Evolutionary conservation across 306 rosid genomes (phyloP).

Genomic region (Cicer cuneatum): DNA sequence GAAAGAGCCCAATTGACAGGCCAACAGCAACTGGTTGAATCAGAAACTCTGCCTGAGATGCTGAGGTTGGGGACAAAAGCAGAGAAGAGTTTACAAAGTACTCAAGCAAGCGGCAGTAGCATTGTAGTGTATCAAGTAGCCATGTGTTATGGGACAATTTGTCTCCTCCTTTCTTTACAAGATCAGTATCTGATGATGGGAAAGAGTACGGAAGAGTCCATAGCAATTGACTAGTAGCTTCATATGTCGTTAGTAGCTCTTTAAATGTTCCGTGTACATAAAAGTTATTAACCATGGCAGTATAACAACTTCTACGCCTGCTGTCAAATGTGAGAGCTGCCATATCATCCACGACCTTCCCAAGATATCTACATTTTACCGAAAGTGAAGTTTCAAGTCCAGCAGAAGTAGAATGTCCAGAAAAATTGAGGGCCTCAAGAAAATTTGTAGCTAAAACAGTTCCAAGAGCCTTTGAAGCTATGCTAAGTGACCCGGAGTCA

Average conservation of each 20-base stretch:
- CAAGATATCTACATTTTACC: slow-evolving; percentile 94
- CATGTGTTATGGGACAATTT: slow-evolving; percentile 75
- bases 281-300: slow-evolving; percentile 85
- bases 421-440: slow-evolving; percentile 87
- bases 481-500: slow-evolving; percentile 78
- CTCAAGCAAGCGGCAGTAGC: slow-evolving; percentile 86
- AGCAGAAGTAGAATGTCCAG: slow-evolving; percentile 74
- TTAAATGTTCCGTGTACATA: slow-evolving; percentile 95
- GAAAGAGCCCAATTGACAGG: slow-evolving; percentile 93
- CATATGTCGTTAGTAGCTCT: slow-evolving; percentile 89
- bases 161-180: slow-evolving; percentile 66
- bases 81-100: slow-evolving; percentile 91
- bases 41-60: slow-evolving; percentile 90
- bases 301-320: slow-evolving; percentile 85
- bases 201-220: slow-evolving; percentile 77
- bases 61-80: slow-evolving; percentile 81
- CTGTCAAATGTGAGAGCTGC: slow-evolving; percentile 81
- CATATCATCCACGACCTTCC: slow-evolving; percentile 95
- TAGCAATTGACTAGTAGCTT: slow-evolving; percentile 96
- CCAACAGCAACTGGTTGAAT: slow-evolving; percentile 99
- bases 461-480: slow-evolving; percentile 92
- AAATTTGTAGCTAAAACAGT: slow-evolving; percentile 81
- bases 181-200: slow-evolving; percentile 62
- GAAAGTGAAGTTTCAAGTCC: slow-evolving; percentile 75
- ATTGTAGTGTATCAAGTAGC: slow-evolving; percentile 90